Conservation (phyloP, 176 grass and related monocot species). For the Oryza officinalis region DNA sequence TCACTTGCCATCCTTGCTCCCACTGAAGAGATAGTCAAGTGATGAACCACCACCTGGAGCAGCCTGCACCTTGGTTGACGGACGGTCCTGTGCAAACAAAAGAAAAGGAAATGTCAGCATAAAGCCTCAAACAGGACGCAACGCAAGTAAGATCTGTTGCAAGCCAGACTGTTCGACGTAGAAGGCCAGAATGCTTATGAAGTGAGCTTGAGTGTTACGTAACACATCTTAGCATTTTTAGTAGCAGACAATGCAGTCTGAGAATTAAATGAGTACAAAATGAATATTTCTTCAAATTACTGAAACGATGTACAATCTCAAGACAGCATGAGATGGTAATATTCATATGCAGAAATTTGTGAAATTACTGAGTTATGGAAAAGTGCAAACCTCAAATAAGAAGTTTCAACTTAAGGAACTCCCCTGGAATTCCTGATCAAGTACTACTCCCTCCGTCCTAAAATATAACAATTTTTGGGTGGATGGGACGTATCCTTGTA, state of each 20-base stretch:
- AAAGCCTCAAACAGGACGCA: neutral
- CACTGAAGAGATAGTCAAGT: constrained; percentile 60
- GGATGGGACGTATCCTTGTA: too few species aligned
- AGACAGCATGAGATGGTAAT: neutral
- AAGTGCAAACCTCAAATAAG: neutral
- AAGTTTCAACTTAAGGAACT: neutral
- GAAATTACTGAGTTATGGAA: neutral
- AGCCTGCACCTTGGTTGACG: constrained; percentile 70
- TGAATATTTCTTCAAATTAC: neutral
- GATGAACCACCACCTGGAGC: constrained; percentile 62
- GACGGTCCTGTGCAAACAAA: constrained; percentile 40
- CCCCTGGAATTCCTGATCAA: neutral
- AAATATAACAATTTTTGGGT: too few species aligned
- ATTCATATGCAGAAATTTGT: neutral
- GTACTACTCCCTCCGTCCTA: too few species aligned
- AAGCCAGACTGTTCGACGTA: too few species aligned
- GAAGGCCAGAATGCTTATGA: neutral
- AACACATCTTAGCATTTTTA: neutral
- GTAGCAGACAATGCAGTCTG: neutral
- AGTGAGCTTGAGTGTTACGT: neutral
- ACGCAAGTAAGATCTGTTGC: neutral
- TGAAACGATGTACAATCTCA: too few species aligned
- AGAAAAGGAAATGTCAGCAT: neutral
- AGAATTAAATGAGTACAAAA: neutral
- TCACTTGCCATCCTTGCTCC: constrained; percentile 58